phyloP scores from a whole-genome alignment of 257 asterid species.

The Salvia rosmarinus region DNA sequence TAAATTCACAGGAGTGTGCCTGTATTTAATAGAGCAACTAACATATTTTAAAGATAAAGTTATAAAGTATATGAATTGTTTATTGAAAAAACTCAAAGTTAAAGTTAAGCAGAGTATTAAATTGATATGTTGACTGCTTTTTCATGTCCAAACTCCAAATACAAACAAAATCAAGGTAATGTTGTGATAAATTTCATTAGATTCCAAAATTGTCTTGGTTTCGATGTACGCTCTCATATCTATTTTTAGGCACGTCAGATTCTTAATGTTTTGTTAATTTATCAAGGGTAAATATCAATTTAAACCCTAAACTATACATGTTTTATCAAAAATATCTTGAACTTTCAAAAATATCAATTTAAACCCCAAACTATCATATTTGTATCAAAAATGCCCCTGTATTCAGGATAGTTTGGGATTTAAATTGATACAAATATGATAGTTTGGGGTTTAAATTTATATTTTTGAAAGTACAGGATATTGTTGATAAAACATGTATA shows the following conservation, averaged over 20 bases:
- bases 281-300: too few species aligned
- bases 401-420: too few species aligned
- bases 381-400: too few species aligned
- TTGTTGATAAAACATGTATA: too few species aligned
- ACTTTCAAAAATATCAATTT: too few species aligned
- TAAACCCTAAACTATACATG: too few species aligned
- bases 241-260: background rate
- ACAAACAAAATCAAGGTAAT: conserved; percentile 1
- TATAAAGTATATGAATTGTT: background rate
- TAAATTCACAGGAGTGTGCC: background rate
- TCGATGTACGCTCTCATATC: background rate
- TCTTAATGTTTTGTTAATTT: background rate
- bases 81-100: background rate
- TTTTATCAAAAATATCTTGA: too few species aligned
- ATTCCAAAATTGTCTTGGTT: background rate
- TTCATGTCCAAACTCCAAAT: background rate
- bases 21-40: background rate
- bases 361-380: too few species aligned
- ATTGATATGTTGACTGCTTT: conserved; percentile 17
- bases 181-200: background rate
- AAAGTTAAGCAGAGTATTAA: background rate
- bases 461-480: too few species aligned
- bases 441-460: too few species aligned
- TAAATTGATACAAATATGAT: too few species aligned
- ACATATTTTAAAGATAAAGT: background rate